Percentiles rank a stretch among this genome's conserved stretches.
These are phyloP conservation scores for Urochloa ruziziensis DNA, from an alignment of 176 grass and related monocot genomes.

Conservation along the genomic window DNA sequence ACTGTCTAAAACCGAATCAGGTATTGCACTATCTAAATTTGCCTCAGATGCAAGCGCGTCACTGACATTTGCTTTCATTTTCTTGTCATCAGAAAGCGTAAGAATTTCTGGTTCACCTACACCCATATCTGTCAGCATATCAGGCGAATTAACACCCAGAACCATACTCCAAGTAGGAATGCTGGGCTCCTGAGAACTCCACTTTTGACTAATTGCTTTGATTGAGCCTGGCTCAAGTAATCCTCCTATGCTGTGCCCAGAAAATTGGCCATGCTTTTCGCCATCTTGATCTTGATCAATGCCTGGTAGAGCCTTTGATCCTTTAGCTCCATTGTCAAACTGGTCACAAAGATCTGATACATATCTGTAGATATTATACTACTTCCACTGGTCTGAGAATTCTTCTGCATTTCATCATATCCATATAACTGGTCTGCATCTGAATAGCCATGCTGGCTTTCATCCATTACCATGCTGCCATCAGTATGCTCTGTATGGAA, in stretches of 20 bases:
- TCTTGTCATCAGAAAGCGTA: constrained; percentile 16
- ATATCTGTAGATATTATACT: constrained; percentile 6
- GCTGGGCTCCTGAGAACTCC: constrained; percentile 2
- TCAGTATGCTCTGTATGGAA: constrained; percentile 33
- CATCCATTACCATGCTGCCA: constrained; percentile 21
- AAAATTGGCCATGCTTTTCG: not conserved
- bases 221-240: constrained; percentile 6
- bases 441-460: constrained; percentile 2
- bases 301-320: not conserved
- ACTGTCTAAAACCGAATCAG: constrained; percentile 20
- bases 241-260: not conserved
- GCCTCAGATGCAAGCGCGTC: constrained; percentile 4
- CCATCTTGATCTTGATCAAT: constrained; percentile 26
- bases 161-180: constrained; percentile 20
- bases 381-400: constrained; percentile 26
- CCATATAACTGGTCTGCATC: constrained; percentile 24
- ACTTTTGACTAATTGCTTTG: not conserved
- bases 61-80: constrained; percentile 5
- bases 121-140: constrained; percentile 28
- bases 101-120: constrained; percentile 4
- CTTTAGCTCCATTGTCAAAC: constrained; percentile 4
- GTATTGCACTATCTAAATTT: constrained; percentile 7
- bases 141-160: constrained; percentile 22
- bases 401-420: constrained; percentile 27
- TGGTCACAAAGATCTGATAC: not conserved